These are phyloP conservation scores for Pleurotus citrinopileatus DNA, from an alignment of 768 basidiomycete genomes.

Conservation along the genomic window DNA sequence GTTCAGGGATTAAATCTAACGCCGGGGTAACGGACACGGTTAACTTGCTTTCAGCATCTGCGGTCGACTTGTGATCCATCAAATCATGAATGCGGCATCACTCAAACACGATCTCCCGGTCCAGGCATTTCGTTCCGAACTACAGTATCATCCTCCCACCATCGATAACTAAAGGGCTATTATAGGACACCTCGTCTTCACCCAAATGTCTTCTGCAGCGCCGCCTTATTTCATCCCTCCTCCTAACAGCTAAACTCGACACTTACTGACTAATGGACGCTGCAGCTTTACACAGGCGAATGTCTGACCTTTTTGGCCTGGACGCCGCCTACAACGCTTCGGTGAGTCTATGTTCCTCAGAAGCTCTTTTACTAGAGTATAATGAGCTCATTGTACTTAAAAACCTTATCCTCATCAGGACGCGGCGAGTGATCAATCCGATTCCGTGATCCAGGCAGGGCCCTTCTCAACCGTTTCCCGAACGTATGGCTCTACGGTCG, in stretches of 20 bases:
- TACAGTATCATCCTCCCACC: not conserved
- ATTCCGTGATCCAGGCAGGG: conserved; percentile 38
- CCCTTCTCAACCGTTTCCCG: conserved; percentile 41
- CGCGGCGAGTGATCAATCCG: conserved; percentile 1
- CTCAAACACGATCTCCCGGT: no score
- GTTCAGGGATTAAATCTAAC: conserved; percentile 12
- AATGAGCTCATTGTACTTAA: conserved; percentile 6
- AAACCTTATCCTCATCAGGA: conserved; percentile 8
- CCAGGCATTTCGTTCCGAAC: not conserved
- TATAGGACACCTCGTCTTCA: not conserved
- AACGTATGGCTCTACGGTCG: conserved; percentile 24
- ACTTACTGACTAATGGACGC: conserved; percentile 5
- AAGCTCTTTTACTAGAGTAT: not conserved
- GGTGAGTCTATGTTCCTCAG: not conserved
- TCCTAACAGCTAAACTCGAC: not conserved
- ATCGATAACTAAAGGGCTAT: not conserved
- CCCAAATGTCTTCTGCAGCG: conserved; percentile 4
- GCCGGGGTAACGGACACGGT: no score
- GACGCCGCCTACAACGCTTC: not conserved
- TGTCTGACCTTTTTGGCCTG: conserved; percentile 5
- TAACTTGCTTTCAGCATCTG: no score
- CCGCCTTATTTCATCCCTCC: not conserved
- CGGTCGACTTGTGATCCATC: not conserved
- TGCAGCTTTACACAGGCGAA: not conserved
- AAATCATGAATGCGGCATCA: no score